Conservation (phyloP, 148 eudicot species). For the Chenopodium formosanum region DNA sequence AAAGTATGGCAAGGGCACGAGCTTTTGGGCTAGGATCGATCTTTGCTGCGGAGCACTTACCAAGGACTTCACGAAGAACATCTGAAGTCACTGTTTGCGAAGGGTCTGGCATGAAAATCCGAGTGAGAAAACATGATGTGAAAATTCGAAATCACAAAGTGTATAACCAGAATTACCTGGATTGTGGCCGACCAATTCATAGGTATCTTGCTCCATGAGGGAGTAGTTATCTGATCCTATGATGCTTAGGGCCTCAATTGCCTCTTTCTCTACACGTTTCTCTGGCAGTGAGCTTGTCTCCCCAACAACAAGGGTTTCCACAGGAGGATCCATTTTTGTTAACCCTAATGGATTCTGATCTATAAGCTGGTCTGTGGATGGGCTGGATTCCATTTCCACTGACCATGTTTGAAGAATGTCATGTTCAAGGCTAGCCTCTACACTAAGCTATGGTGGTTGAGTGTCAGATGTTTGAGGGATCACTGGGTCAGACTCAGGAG, state of each 20-base stretch:
- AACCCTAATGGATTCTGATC: background rate
- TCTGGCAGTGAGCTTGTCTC: background rate
- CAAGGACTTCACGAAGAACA: background rate
- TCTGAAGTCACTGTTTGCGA: background rate
- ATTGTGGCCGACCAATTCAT: background rate
- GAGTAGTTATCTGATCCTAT: background rate
- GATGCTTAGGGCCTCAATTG: slow-evolving; percentile 1
- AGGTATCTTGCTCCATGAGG: background rate
- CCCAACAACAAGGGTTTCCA: background rate
- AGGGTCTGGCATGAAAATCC: background rate
- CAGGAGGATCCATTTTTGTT: background rate
- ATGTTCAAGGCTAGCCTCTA: background rate
- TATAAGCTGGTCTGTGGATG: background rate
- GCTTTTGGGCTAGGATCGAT: background rate
- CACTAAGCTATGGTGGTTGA: background rate
- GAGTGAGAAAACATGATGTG: background rate
- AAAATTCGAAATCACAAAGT: background rate
- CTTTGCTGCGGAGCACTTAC: background rate
- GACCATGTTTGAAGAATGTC: background rate
- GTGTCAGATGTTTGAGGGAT: background rate
- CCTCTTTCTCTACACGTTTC: background rate
- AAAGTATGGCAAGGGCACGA: background rate
- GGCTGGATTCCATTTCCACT: background rate
- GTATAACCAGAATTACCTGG: background rate
- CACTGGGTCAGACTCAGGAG: background rate